phyloP scores from a whole-genome alignment of 441 rosid genomes.

The Gossypium gossypioides region DNA sequence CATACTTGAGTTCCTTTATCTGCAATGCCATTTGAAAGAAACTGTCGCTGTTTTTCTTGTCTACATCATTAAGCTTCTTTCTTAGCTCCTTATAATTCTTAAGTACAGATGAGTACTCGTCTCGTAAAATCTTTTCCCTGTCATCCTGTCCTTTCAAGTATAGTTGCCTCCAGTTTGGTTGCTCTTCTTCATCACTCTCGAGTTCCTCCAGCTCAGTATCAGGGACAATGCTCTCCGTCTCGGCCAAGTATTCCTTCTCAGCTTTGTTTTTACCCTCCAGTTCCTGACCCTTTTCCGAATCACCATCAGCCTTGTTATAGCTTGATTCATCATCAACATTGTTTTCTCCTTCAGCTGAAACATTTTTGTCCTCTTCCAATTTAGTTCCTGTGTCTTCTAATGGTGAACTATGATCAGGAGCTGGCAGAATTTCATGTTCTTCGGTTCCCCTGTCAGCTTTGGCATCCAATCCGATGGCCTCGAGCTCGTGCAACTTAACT shows the following conservation, averaged over 20 bases:
- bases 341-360: conserved; percentile 16
- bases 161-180: conserved; percentile 47
- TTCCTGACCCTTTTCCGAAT: conserved; percentile 17
- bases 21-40: conserved; percentile 71
- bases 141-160: conserved; percentile 46
- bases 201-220: conserved; percentile 32
- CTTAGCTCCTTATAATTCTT: conserved; percentile 59
- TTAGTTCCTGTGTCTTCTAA: conserved; percentile 9
- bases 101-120: conserved; percentile 54
- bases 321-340: conserved; percentile 7
- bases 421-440: conserved; percentile 17
- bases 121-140: conserved; percentile 56
- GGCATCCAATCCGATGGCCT: conserved; percentile 24
- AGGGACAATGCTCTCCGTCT: conserved; percentile 25
- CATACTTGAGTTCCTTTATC: conserved; percentile 59
- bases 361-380: conserved; percentile 9
- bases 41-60: conserved; percentile 67
- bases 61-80: conserved; percentile 57
- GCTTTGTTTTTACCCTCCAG: conserved; percentile 22
- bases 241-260: conserved; percentile 30
- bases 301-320: conserved; percentile 13
- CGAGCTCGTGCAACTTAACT: conserved; percentile 39
- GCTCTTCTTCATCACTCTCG: conserved; percentile 28
- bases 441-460: conserved; percentile 13
- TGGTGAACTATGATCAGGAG: conserved; percentile 9